Evolutionary conservation across 495 filamentous ascomycete species (phyloP).

Genomic region (Penicillium steckii): DNA sequence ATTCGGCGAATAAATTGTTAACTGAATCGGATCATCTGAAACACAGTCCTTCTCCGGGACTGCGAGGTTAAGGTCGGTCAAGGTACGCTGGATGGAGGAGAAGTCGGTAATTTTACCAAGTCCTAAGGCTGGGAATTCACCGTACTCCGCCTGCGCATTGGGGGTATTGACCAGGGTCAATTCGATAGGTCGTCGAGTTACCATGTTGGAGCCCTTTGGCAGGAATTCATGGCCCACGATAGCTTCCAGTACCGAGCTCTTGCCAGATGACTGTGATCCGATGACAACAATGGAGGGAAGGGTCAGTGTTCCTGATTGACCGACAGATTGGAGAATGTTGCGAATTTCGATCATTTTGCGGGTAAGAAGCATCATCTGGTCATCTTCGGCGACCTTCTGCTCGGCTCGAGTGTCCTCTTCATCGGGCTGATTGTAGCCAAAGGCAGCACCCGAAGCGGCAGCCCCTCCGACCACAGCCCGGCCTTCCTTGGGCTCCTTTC

Average conservation of each 20-base stretch:
- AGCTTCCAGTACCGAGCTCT: conserved; percentile 95
- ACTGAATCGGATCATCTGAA: conserved; percentile 92
- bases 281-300: conserved; percentile 97
- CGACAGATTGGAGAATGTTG: conserved; percentile 83
- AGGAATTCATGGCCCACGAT: conserved; percentile 98
- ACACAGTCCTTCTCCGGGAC: conserved; percentile 90
- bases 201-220: conserved; percentile 98
- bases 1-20: conserved; percentile 91
- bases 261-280: conserved; percentile 96
- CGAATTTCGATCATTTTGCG: conserved; percentile 99
- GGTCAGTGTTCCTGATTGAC: conserved; percentile 82
- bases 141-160: conserved; percentile 85
- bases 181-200: conserved; percentile 93
- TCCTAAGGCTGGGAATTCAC: conserved; percentile 92
- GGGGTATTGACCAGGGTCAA: conserved; percentile 96
- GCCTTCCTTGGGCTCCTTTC: conserved; percentile 62
- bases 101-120: conserved; percentile 93
- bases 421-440: conserved; percentile 69
- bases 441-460: conserved; percentile 68
- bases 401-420: conserved; percentile 68
- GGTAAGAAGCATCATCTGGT: conserved; percentile 99
- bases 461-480: conserved; percentile 47
- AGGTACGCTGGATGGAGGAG: conserved; percentile 82
- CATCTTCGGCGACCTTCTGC: conserved; percentile 73
- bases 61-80: conserved; percentile 93